Evolutionary conservation across 2,329 filamentous ascomycete species (phyloP).

Genomic region (Nemania sp.): DNA sequence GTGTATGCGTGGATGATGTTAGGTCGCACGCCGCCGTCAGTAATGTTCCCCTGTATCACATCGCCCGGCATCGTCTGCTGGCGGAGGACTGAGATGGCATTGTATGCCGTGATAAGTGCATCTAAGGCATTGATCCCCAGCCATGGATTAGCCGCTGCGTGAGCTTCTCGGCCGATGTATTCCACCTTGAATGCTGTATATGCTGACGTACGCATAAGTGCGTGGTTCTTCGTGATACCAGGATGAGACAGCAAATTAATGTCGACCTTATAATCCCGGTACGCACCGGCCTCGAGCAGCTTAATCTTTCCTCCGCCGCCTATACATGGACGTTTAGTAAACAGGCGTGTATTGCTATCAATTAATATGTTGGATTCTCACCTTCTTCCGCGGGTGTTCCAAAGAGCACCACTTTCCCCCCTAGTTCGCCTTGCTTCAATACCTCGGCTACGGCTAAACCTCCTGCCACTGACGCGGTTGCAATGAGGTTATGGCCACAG

Average conservation of each 20-base stretch:
- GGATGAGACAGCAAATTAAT: constrained; percentile 58
- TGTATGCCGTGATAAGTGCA: constrained; percentile 63
- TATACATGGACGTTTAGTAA: constrained; percentile 33
- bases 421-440: constrained; percentile 56
- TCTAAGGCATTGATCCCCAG: constrained; percentile 71
- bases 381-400: constrained; percentile 68
- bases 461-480: constrained; percentile 60
- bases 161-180: constrained; percentile 66
- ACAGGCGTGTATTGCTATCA: not conserved
- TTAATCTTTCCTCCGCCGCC: constrained; percentile 64
- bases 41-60: constrained; percentile 64
- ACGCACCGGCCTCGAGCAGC: constrained; percentile 59
- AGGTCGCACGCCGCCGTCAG: constrained; percentile 63
- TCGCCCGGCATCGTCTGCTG: constrained; percentile 67
- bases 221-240: constrained; percentile 57
- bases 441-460: constrained; percentile 61
- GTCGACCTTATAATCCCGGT: constrained; percentile 54
- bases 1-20: constrained; percentile 67
- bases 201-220: constrained; percentile 65
- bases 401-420: constrained; percentile 60
- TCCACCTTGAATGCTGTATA: constrained; percentile 62
- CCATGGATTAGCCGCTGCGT: constrained; percentile 69
- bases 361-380: constrained; percentile 7
- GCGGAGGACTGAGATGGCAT: constrained; percentile 62
- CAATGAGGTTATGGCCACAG: constrained; percentile 68